phyloP scores from a whole-genome alignment of 768 basidiomycete species.

The Boletus sp. region DNA sequence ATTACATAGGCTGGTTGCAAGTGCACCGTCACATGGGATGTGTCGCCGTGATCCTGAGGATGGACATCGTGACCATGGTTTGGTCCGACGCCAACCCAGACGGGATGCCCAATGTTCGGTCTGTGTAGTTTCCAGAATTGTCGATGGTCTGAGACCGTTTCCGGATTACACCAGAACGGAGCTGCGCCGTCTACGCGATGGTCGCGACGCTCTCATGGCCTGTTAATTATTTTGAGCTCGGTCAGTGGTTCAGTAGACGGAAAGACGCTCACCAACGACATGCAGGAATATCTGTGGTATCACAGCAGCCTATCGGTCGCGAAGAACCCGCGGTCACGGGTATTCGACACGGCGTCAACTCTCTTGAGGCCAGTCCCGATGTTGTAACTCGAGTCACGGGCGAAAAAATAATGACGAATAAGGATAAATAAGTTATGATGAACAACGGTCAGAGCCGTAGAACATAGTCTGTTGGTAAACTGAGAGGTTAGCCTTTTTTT shows the following conservation, averaged over 20 bases:
- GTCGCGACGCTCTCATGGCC: constrained; percentile 89
- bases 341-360: neutral
- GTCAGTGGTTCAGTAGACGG: neutral
- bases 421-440: constrained; percentile 2
- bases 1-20: neutral
- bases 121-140: constrained; percentile 26
- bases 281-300: constrained; percentile 27
- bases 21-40: neutral
- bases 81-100: neutral
- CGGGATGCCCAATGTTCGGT: neutral
- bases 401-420: constrained; percentile 9
- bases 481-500: neutral
- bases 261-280: constrained; percentile 26
- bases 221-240: constrained; percentile 17
- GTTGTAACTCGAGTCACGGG: neutral
- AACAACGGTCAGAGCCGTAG: constrained; percentile 6
- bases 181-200: constrained; percentile 76
- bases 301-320: constrained; percentile 3
- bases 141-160: constrained; percentile 61
- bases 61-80: neutral
- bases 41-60: neutral
- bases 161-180: constrained; percentile 61
- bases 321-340: constrained; percentile 9
- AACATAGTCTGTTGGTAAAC: neutral
- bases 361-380: neutral